Percentiles rank a stretch among this genome's conserved stretches.
Evolutionary conservation across 2,329 filamentous ascomycete genomes (phyloP).

Genomic region (Colletotrichum echinochloae): DNA sequence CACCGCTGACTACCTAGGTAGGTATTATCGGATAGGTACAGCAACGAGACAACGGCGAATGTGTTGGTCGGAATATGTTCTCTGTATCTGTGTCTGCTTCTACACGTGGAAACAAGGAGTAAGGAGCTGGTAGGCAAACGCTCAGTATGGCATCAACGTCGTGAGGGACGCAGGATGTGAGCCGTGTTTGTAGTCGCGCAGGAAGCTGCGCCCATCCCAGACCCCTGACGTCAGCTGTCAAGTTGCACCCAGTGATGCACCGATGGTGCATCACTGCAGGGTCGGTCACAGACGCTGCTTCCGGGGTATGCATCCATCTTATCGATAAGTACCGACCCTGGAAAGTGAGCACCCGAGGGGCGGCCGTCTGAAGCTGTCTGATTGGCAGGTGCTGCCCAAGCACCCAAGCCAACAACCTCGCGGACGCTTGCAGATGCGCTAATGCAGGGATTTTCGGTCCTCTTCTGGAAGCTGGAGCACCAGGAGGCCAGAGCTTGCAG

Average conservation of each 20-base stretch:
- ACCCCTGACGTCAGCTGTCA: conserved; percentile 36
- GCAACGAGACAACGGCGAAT: conserved; percentile 20
- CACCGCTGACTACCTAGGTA: conserved; percentile 4
- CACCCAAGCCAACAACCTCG: conserved; percentile 25
- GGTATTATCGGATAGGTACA: conserved; percentile 12
- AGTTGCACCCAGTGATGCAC: conserved; percentile 27
- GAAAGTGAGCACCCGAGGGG: not conserved
- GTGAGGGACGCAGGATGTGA: conserved; percentile 21
- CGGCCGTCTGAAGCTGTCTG: not conserved
- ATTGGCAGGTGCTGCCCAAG: conserved; percentile 27
- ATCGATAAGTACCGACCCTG: conserved; percentile 26
- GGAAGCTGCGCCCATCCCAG: conserved; percentile 25
- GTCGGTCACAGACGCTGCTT: conserved; percentile 31
- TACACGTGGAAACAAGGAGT: not conserved
- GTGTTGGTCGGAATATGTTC: conserved; percentile 10
- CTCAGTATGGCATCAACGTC: not conserved
- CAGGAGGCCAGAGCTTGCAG: conserved; percentile 2
- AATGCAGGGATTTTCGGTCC: conserved; percentile 38
- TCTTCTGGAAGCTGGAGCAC: conserved; percentile 35
- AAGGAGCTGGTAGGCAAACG: conserved; percentile 24
- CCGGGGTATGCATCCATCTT: conserved; percentile 24
- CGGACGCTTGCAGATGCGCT: conserved; percentile 35
- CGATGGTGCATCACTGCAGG: conserved; percentile 32
- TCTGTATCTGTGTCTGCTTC: conserved; percentile 9
- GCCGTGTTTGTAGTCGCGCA: conserved; percentile 38